These are phyloP conservation scores for Sporisorium reilianum DNA, from an alignment of 1,284 basidiomycete species.

Conservation along the genomic window DNA sequence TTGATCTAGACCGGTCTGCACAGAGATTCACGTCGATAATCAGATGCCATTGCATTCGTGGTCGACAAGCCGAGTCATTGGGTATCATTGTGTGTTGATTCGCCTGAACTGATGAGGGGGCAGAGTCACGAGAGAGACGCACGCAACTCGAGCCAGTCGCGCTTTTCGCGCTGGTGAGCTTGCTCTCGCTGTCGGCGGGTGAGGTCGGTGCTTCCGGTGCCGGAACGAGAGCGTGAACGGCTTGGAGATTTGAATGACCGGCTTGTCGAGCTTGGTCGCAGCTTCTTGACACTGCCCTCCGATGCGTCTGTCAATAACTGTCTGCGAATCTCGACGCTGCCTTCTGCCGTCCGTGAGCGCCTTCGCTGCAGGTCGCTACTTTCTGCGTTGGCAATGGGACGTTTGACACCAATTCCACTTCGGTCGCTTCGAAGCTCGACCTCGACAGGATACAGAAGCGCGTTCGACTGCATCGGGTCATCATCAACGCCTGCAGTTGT, in stretches of 20 bases:
- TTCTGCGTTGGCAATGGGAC: neutral
- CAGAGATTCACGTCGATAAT: too few relatives aligned
- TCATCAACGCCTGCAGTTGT: neutral
- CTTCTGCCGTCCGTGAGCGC: constrained; percentile 22
- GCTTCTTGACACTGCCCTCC: constrained; percentile 9
- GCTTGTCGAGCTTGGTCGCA: neutral
- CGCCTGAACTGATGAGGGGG: too few relatives aligned
- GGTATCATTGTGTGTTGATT: neutral
- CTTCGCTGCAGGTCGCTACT: neutral
- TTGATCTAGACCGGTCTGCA: constrained; percentile 48
- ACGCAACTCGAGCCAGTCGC: constrained; percentile 32
- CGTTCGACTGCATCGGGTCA: constrained; percentile 7
- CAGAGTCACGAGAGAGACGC: constrained; percentile 23
- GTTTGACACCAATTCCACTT: constrained; percentile 15
- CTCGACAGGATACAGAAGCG: constrained; percentile 25
- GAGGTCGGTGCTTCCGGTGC: neutral
- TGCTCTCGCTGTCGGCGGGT: constrained; percentile 25
- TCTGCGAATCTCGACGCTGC: constrained; percentile 23
- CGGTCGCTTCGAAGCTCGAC: constrained; percentile 24
- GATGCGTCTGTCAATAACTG: neutral
- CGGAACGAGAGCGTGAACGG: constrained; percentile 13
- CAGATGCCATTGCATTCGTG: too few relatives aligned
- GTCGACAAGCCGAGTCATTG: too few relatives aligned
- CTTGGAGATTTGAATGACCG: constrained; percentile 4
- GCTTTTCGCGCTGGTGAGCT: constrained; percentile 27